phyloP scores from a whole-genome alignment of 352 stramenopile species.

The Pythium utonaiense region DNA sequence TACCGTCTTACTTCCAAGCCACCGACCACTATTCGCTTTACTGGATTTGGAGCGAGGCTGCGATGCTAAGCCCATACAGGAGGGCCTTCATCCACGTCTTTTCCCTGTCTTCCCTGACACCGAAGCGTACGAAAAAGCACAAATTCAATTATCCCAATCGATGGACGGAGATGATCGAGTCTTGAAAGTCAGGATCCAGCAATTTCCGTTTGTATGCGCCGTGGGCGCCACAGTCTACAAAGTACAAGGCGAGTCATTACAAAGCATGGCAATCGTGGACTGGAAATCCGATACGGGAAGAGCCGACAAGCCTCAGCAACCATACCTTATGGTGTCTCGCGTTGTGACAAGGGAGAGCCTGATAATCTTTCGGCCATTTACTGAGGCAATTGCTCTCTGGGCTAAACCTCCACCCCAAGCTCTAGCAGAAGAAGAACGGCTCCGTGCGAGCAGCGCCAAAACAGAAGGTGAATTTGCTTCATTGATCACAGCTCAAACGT shows the following conservation, averaged over 20 bases:
- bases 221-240: neutral
- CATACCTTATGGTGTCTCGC: neutral
- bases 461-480: no score
- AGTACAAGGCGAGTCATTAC: neutral
- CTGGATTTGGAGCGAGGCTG: neutral
- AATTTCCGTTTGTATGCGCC: neutral
- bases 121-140: neutral
- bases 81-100: neutral
- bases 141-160: neutral
- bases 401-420: no score
- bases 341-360: no score
- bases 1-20: neutral
- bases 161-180: neutral
- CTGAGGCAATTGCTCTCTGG: no score
- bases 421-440: no score
- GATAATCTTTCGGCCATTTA: no score
- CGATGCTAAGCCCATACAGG: neutral
- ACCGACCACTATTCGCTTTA: conserved; percentile 5
- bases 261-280: neutral
- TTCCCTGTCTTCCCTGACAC: conserved; percentile 1
- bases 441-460: no score
- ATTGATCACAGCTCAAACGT: no score
- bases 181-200: neutral
- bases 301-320: neutral
- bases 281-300: neutral